Conservation (phyloP, 441 rosid species). For the Populus trichocarpa region DNA sequence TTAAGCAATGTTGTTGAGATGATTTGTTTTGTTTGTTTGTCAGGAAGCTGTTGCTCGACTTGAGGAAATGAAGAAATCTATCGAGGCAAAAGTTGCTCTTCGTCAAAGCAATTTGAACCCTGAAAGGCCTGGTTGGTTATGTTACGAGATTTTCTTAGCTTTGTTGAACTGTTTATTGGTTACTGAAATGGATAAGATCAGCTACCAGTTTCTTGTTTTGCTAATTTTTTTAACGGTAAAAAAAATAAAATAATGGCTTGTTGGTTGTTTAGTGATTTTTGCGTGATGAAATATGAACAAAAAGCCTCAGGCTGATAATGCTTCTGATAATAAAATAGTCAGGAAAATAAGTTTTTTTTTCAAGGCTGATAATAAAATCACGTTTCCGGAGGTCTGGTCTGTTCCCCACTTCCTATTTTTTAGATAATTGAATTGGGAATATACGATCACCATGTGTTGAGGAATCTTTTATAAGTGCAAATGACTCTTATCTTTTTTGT, state of each 20-base stretch:
- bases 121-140: constrained; percentile 79
- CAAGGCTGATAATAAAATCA: background rate
- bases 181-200: constrained; percentile 4
- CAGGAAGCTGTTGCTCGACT: constrained; percentile 90
- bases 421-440: background rate
- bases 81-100: constrained; percentile 82
- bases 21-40: constrained; percentile 5
- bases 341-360: background rate
- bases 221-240: background rate
- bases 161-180: background rate
- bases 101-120: constrained; percentile 93
- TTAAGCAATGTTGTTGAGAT: background rate
- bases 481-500: background rate
- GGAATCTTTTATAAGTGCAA: background rate
- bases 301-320: background rate
- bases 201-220: background rate
- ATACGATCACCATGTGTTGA: background rate
- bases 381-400: background rate
- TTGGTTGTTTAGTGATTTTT: background rate
- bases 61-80: constrained; percentile 63
- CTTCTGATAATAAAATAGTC: background rate
- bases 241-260: background rate
- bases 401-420: background rate
- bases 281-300: background rate
- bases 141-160: constrained; percentile 4